Evolutionary conservation across 352 stramenopile genomes (phyloP).

Genomic region (Globisporangium cederbergense): DNA sequence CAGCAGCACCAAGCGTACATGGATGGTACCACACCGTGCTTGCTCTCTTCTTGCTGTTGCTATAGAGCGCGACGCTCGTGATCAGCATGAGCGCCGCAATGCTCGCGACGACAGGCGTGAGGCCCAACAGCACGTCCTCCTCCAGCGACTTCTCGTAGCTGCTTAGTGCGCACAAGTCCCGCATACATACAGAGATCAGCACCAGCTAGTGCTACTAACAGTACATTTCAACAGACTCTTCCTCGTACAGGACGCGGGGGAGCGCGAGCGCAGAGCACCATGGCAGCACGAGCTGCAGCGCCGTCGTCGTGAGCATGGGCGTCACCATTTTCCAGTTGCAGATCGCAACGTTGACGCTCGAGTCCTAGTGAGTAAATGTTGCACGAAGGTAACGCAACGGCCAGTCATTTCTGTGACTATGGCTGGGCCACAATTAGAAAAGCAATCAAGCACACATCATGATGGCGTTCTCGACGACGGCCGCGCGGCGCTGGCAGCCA

Average conservation of each 20-base stretch:
- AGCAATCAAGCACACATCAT: not conserved
- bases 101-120: constrained; percentile 35
- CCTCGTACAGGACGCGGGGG: constrained; percentile 26
- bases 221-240: constrained; percentile 5
- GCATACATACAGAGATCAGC: not conserved
- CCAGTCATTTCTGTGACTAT: not conserved
- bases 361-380: not conserved
- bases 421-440: not conserved
- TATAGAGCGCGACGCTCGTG: constrained; percentile 29
- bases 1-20: too few relatives aligned
- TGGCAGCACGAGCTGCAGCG: constrained; percentile 26
- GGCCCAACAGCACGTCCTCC: constrained; percentile 37
- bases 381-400: not conserved
- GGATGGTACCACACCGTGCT: not conserved
- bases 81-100: constrained; percentile 29
- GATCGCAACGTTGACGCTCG: not conserved
- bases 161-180: not conserved
- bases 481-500: constrained; percentile 15
- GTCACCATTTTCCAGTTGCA: not conserved
- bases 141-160: constrained; percentile 40
- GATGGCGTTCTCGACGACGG: constrained; percentile 22
- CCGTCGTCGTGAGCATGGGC: constrained; percentile 4
- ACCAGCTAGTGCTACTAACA: not conserved
- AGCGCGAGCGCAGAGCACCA: constrained; percentile 15
- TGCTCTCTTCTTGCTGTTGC: not conserved